Conservation (phyloP, 345 rosid species). For the Cardamine resedifolia region DNA sequence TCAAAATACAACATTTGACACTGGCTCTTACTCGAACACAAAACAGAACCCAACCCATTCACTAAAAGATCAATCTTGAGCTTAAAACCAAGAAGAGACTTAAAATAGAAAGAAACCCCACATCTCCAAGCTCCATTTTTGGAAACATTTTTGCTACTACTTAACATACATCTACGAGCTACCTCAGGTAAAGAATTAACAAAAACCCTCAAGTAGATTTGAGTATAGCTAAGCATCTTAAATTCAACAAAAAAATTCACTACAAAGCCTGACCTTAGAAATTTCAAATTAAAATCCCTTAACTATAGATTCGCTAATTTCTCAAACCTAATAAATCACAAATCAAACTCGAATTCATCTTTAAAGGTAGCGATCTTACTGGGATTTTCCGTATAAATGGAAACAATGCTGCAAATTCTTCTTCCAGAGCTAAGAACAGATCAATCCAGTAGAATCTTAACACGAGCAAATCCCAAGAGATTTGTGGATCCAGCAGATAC, state of each 20-base stretch:
- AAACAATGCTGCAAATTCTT: slow-evolving; percentile 23
- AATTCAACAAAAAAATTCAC: slow-evolving; percentile 6
- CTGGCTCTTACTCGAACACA: neutral
- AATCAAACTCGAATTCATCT: neutral
- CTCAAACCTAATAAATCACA: neutral
- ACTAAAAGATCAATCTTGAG: slow-evolving; percentile 15
- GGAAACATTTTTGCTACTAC: neutral
- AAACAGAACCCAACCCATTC: neutral
- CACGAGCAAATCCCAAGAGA: slow-evolving; percentile 42
- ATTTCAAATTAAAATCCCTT: neutral
- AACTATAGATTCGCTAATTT: slow-evolving; percentile 9
- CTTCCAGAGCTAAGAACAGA: slow-evolving; percentile 32
- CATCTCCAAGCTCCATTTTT: neutral
- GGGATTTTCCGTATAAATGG: neutral
- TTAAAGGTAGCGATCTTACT: slow-evolving; percentile 29
- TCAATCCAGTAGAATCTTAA: slow-evolving; percentile 7
- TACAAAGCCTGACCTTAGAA: neutral
- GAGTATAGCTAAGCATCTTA: slow-evolving; percentile 14
- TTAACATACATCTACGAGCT: neutral
- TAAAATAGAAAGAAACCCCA: neutral
- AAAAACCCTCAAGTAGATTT: slow-evolving; percentile 14
- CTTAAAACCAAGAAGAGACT: neutral
- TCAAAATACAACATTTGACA: slow-evolving; percentile 3
- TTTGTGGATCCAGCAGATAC: slow-evolving; percentile 32
- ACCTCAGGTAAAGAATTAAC: neutral